phyloP scores from a whole-genome alignment of 305 asterid genomes.

The Rubia peregrina region DNA sequence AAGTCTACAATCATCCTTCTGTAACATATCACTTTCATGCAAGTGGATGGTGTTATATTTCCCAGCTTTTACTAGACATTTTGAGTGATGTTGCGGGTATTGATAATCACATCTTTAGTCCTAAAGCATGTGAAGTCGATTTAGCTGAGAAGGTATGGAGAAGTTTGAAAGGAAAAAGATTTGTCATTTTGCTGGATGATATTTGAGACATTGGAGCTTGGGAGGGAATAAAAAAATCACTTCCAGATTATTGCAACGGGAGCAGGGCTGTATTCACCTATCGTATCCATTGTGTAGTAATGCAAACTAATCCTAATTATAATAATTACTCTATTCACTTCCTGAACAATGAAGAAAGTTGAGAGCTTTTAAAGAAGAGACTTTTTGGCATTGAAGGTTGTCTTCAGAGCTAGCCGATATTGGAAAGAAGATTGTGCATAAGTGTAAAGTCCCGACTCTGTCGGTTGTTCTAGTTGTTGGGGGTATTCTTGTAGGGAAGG shows the following conservation, averaged over 20 bases:
- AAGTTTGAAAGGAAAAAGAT: constrained; percentile 10
- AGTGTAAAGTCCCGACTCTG: constrained; percentile 15
- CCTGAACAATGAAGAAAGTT: constrained; percentile 4
- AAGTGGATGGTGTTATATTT: constrained; percentile 12
- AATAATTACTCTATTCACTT: background rate
- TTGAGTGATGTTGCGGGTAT: background rate
- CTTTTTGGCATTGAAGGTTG: background rate
- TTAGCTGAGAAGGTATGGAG: constrained; percentile 10
- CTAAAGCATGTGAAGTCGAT: background rate
- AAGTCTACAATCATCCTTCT: background rate
- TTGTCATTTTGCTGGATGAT: constrained; percentile 15
- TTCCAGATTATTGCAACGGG: too few relatives aligned
- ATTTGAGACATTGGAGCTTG: constrained; percentile 13
- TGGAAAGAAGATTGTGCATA: background rate
- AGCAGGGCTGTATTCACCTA: too few relatives aligned
- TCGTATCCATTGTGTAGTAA: too few relatives aligned
- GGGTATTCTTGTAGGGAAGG: constrained; percentile 1
- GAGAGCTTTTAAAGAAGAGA: constrained; percentile 10
- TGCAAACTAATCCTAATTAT: too few relatives aligned
- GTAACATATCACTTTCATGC: constrained; percentile 5
- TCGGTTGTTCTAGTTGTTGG: constrained; percentile 8
- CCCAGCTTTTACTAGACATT: constrained; percentile 16
- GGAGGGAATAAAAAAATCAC: background rate
- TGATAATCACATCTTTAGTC: background rate
- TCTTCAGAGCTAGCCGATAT: background rate